Evolutionary conservation across 2,329 filamentous ascomycete genomes (phyloP), one percentile per base, ranked within the genome.

Genomic region (Talaromyces piceae): DNA sequence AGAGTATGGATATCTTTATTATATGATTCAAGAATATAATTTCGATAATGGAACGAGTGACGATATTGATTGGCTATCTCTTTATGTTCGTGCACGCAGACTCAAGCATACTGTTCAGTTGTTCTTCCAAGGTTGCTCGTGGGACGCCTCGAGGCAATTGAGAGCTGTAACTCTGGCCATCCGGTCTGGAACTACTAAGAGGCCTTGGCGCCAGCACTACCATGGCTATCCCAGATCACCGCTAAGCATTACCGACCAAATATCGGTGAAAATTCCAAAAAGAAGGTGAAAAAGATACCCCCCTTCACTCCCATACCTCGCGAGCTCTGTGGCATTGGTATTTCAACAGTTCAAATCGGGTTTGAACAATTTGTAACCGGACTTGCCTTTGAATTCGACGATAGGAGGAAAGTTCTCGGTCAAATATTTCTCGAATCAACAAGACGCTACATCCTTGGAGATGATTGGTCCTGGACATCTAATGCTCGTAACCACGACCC

Each of bases 1-100:
- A 7, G 53, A 58, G 22, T 51, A 46, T 3, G 54, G 47, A 23
- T 43, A 43, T 43, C 11, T 43, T 43, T 25, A 43, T 43, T 16
- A 25, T 25, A 5, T 9, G 7, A 43, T 43, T 43, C 39, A 16
- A 25, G 23, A 25, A 43, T 43, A 13, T 6, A 25, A n/a, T n/a
- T n/a, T 22, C 20, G 7, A 16, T n/a, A 12, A 16, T 22, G 18
- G n/a, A 25, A 22, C 4, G 11, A 43, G 25, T 43, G 31, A 3
- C 16, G 11, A 25, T 8, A 25, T 43, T 43, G 39, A 43, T 12
- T 43, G 39, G 39, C 22, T 18, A 25, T 11, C 11, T 3, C 39
- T 43, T 16, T 43, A 23, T 43, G 13, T 23, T 4, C 23, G 39
- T 16, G 25, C 18, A 12, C 5, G 5, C 13, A n/a, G 5, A 4